Evolutionary conservation across 1,139 yeast genomes (phyloP), one percentile per base, ranked within the genome.

Genomic region (Diutina pseudorugosa): DNA sequence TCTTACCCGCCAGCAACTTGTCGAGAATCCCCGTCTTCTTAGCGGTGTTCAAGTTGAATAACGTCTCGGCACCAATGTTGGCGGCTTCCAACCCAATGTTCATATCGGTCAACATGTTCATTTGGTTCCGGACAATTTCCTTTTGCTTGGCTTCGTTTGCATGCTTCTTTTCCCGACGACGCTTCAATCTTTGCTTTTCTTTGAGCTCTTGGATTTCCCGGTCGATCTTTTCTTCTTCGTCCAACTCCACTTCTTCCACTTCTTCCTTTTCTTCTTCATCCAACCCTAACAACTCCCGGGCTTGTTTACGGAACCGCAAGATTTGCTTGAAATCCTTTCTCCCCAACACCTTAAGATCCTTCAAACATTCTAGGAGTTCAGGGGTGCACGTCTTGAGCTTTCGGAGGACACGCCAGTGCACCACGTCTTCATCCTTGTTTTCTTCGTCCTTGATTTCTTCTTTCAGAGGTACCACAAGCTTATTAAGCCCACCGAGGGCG

Each of bases 21-120:
- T 80, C 80, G 53, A 90, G 69, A 58, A 85, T 80, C 44, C 97
- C 97, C 2, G 95, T 83, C 65, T 85, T 86, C 65, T 87, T 89
- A 2, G 97, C 96, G 19, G 79, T 70, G 62, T 83, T 85, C 64
- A 93, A 75, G 63, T 84, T 88, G 71, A 93, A 93, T 56, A 91
- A 71, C n/a, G 42, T 20, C 55, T 88, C 95, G 50, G 85, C 76
- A 52, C 95, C 96, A 54, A 79, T 70, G 53, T 79, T 79, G n/a
- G 89, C 93, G 19, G 96, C 96, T 65, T 93, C 98, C 51, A 89
- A 75, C 76, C 98, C 98, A 58, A 93, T 83, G 62, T 89, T 95
- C 75, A 80, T 81, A 62, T 95, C 96, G 2, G 96, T 87, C 56
- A 87, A 74, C 97, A 93, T 91, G 65, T 88, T 89, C 94, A 93